Evolutionary conservation across 495 filamentous ascomycete genomes (phyloP).

Genomic region (Aspergillus affinis): DNA sequence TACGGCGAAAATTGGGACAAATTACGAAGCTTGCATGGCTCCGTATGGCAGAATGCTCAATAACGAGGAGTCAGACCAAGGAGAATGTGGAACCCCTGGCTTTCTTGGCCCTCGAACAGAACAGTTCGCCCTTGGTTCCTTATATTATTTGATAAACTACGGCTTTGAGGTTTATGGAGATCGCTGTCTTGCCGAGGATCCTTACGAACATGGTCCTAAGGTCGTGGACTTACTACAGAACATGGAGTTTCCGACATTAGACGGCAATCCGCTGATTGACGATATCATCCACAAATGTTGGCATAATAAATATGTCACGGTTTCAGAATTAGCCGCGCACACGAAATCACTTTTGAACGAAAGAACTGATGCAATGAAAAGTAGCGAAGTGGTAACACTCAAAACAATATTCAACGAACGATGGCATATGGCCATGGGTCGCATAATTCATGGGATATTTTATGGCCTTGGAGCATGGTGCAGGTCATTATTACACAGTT

Average conservation of each 20-base stretch:
- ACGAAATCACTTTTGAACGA: constrained; percentile 9
- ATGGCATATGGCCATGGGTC: too few species aligned
- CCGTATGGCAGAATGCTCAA: constrained; percentile 31
- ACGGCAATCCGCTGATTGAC: constrained; percentile 36
- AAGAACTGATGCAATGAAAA: too few species aligned
- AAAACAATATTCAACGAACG: too few species aligned
- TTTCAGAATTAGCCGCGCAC: constrained; percentile 32
- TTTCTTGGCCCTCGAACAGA: constrained; percentile 35
- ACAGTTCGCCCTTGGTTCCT: constrained; percentile 37
- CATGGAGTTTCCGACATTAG: constrained; percentile 35
- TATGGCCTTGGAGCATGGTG: too few species aligned
- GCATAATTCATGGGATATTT: too few species aligned
- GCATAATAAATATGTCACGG: constrained; percentile 34
- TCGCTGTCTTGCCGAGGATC: constrained; percentile 34
- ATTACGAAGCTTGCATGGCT: constrained; percentile 29
- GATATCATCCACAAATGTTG: constrained; percentile 39
- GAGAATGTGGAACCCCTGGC: constrained; percentile 27
- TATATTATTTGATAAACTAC: constrained; percentile 40
- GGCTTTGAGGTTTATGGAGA: constrained; percentile 39
- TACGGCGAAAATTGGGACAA: constrained; percentile 27
- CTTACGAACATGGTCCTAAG: constrained; percentile 35
- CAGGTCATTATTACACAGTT: too few species aligned
- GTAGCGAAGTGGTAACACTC: too few species aligned
- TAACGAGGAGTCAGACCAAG: constrained; percentile 25
- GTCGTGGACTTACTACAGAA: constrained; percentile 34